Percentiles rank a stretch among this genome's conserved stretches.
These are phyloP conservation scores for Mycena chlorophos DNA, from an alignment of 768 basidiomycete species.

Conservation along the genomic window DNA sequence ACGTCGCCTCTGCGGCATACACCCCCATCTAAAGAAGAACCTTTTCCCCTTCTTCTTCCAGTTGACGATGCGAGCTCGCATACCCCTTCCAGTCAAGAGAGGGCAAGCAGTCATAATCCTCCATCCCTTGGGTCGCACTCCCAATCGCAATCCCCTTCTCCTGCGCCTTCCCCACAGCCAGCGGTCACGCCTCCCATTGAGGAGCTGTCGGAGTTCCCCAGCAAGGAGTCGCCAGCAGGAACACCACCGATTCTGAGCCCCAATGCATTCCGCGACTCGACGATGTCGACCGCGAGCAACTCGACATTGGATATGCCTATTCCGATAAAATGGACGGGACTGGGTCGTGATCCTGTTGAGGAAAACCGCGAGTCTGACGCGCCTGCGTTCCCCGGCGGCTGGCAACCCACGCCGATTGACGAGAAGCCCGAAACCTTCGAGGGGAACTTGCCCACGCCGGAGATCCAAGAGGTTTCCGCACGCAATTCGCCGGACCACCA, in stretches of 20 bases:
- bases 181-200: constrained; percentile 12
- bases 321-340: constrained; percentile 65
- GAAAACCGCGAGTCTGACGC: constrained; percentile 28
- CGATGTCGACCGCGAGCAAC: constrained; percentile 51
- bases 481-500: constrained; percentile 56
- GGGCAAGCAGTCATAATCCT: neutral
- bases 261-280: constrained; percentile 67
- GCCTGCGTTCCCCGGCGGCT: constrained; percentile 53
- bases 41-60: constrained; percentile 2
- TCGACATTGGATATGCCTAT: constrained; percentile 53
- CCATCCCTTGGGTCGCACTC: neutral
- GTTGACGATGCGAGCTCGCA: neutral
- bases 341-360: constrained; percentile 18
- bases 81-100: neutral
- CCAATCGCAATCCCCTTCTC: neutral
- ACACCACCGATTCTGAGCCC: constrained; percentile 52
- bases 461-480: constrained; percentile 50
- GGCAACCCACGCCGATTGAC: constrained; percentile 55
- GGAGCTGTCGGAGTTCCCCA: neutral
- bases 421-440: constrained; percentile 39
- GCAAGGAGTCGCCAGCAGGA: constrained; percentile 2
- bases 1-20: constrained; percentile 27
- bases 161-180: constrained; percentile 11
- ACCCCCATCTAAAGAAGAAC: constrained; percentile 3
- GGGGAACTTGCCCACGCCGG: constrained; percentile 30